Percentiles rank a stretch among this genome's conserved stretches.
phyloP scores from a whole-genome alignment of 768 basidiomycete species.

The Phylloporus rhodoxanthus region DNA sequence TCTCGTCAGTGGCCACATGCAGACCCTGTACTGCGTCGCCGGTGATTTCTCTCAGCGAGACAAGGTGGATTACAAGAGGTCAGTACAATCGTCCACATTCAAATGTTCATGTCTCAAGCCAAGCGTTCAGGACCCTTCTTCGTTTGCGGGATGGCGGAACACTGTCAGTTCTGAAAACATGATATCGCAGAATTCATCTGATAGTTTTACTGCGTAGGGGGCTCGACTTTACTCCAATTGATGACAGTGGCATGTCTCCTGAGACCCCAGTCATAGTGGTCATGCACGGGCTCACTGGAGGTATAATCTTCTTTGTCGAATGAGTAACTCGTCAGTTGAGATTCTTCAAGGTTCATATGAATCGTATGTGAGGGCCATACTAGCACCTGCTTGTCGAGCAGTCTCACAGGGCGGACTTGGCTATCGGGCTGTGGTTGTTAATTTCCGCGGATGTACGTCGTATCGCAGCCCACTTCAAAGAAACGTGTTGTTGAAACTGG shows the following conservation, averaged over 20 bases:
- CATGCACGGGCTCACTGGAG: constrained; percentile 30
- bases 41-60: constrained; percentile 30
- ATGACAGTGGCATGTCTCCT: constrained; percentile 15
- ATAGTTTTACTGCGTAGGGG: constrained; percentile 18
- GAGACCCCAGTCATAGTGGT: constrained; percentile 31
- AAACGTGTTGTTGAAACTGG: constrained; percentile 13
- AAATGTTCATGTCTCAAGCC: constrained; percentile 4
- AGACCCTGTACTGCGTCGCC: constrained; percentile 28
- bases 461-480: constrained; percentile 2
- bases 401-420: constrained; percentile 80
- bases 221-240: constrained; percentile 30
- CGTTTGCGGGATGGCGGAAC: constrained; percentile 30
- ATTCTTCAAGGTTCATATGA: constrained; percentile 70
- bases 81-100: not conserved
- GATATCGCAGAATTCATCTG: not conserved
- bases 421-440: constrained; percentile 85
- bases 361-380: constrained; percentile 78
- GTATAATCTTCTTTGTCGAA: constrained; percentile 12
- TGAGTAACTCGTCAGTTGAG: constrained; percentile 1
- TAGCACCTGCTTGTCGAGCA: constrained; percentile 66
- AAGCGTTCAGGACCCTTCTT: constrained; percentile 20
- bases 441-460: constrained; percentile 83
- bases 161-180: constrained; percentile 21
- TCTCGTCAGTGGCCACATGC: constrained; percentile 26
- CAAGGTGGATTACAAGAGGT: constrained; percentile 30